A percentile compares a stretch with the other conserved stretches of the same genome.
Conservation (phyloP, 768 basidiomycete species). For the Tulasnella sp. region DNA sequence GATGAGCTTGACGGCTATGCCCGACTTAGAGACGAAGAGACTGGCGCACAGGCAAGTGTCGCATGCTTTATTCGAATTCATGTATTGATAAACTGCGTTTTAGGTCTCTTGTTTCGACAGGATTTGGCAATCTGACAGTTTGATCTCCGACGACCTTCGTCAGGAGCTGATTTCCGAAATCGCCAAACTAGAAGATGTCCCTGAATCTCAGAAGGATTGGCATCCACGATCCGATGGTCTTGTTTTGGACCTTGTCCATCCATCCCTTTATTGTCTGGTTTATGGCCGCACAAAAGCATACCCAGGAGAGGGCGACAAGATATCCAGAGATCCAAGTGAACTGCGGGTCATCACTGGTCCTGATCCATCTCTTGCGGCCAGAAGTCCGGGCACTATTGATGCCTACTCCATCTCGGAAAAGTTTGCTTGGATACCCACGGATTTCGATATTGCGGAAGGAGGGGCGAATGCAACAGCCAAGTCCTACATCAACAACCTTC, state of each 20-base stretch:
- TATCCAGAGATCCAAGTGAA: neutral
- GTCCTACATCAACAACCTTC: conserved; percentile 12
- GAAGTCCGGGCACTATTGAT: neutral
- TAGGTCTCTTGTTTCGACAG: conserved; percentile 19
- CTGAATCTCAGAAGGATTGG: conserved; percentile 32
- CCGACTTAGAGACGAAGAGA: conserved; percentile 3
- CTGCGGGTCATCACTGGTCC: neutral
- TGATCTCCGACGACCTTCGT: conserved; percentile 23
- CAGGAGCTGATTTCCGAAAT: conserved; percentile 22
- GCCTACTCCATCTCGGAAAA: neutral
- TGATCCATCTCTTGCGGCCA: neutral
- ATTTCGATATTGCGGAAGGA: conserved; percentile 1
- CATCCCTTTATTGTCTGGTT: conserved; percentile 29
- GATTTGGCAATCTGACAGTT: conserved; percentile 25
- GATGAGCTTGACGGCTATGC: conserved; percentile 4
- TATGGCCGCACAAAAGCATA: conserved; percentile 25
- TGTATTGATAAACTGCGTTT: too few species aligned
- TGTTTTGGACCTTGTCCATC: conserved; percentile 37
- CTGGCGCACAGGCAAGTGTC: conserved; percentile 7
- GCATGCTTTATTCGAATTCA: neutral
- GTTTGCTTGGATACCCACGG: conserved; percentile 11
- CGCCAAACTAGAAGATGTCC: conserved; percentile 28
- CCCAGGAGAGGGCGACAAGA: neutral
- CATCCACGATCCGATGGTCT: conserved; percentile 34
- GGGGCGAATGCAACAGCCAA: neutral